Evolutionary conservation across 1,284 basidiomycete genomes (phyloP).

Genomic region (Melampsora allii-populina): DNA sequence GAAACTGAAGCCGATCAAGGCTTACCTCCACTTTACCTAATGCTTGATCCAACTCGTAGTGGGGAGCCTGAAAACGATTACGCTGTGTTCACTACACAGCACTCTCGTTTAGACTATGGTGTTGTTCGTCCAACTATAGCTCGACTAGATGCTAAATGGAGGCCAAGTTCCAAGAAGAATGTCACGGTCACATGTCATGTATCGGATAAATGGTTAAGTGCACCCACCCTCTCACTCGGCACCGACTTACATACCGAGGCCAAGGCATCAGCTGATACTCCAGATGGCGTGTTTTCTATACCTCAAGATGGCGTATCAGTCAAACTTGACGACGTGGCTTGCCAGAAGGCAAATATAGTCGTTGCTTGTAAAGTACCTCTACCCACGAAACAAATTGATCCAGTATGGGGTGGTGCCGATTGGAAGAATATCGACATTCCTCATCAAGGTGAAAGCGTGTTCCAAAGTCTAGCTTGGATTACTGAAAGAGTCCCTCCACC

Average conservation of each 20-base stretch:
- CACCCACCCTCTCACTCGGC: conserved; percentile 57
- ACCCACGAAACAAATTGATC: conserved; percentile 61
- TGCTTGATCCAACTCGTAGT: conserved; percentile 77
- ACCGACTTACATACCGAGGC: conserved; percentile 55
- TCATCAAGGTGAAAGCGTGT: conserved; percentile 70
- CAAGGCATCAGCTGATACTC: conserved; percentile 59
- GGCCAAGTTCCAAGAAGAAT: conserved; percentile 61
- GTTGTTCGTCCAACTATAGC: conserved; percentile 72
- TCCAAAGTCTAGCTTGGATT: conserved; percentile 78
- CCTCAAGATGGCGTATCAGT: conserved; percentile 62
- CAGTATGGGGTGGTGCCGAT: conserved; percentile 68
- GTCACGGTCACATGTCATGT: conserved; percentile 61
- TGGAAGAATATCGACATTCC: conserved; percentile 81
- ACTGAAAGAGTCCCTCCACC: conserved; percentile 74
- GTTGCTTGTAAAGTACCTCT: conserved; percentile 73
- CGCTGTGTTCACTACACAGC: conserved; percentile 78
- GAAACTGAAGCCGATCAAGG: conserved; percentile 55
- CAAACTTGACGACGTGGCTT: conserved; percentile 61
- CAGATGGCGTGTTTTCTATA: conserved; percentile 64
- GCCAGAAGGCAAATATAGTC: conserved; percentile 69
- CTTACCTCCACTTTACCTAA: conserved; percentile 69
- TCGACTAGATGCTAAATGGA: conserved; percentile 68
- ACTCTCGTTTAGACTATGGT: conserved; percentile 71
- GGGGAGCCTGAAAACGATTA: conserved; percentile 67
- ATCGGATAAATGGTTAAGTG: conserved; percentile 64